Evolutionary conservation across 164 flowering plant genomes (phyloP).

Genomic region (Nelumbo lutea): DNA sequence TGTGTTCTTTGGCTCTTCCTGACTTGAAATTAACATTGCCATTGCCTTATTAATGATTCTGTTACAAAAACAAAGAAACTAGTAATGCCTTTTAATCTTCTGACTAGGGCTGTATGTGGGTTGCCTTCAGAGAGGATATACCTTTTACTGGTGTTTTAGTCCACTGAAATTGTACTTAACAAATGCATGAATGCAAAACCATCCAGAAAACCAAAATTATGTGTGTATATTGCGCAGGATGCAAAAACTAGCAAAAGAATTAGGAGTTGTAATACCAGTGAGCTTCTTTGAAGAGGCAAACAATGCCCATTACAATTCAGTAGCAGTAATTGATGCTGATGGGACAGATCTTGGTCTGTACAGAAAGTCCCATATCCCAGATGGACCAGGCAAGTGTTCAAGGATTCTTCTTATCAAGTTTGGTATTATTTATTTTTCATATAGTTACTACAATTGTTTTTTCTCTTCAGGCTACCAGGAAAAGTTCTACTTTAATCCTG

Average conservation of each 20-base stretch:
- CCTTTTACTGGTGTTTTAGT: background rate
- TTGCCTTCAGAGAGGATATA: too few relatives aligned
- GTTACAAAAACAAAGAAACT: too few relatives aligned
- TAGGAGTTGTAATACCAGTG: constrained; percentile 92
- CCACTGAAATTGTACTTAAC: background rate
- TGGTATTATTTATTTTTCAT: too few relatives aligned
- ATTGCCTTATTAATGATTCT: too few relatives aligned
- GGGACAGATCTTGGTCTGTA: constrained; percentile 92
- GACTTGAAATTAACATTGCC: too few relatives aligned
- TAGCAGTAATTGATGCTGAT: constrained; percentile 96
- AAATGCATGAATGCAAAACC: background rate
- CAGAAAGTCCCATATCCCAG: constrained; percentile 96
- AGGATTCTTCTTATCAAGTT: too few relatives aligned
- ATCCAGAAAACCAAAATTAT: too few relatives aligned
- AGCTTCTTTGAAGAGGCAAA: constrained; percentile 68
- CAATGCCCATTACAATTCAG: constrained; percentile 94
- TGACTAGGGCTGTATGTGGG: too few relatives aligned
- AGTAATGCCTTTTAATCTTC: too few relatives aligned
- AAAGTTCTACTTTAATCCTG: constrained; percentile 97
- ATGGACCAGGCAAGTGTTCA: constrained; percentile 72
- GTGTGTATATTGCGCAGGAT: constrained; percentile 41
- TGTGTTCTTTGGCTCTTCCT: too few relatives aligned
- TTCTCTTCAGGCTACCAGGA: constrained; percentile 82
- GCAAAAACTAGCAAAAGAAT: constrained; percentile 92
- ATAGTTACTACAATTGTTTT: background rate